phyloP scores from a whole-genome alignment of 331 rosid species.

The Arachis monticola region DNA sequence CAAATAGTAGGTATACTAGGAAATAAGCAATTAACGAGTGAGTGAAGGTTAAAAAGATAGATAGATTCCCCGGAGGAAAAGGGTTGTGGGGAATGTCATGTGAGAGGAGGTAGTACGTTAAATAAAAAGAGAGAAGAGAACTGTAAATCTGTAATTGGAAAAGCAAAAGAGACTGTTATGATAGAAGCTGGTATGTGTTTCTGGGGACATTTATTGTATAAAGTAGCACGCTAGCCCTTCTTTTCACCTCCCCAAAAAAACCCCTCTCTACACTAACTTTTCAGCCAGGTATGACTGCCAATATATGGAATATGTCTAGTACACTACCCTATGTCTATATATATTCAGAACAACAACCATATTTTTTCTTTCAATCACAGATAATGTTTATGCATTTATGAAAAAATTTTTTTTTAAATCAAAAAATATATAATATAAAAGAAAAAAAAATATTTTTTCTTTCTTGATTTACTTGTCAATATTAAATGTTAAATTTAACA shows the following conservation, averaged over 20 bases:
- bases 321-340: too few relatives aligned
- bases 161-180: constrained; percentile 33
- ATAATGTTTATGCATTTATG: too few relatives aligned
- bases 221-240: constrained; percentile 71
- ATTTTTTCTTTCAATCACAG: too few relatives aligned
- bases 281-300: constrained; percentile 51
- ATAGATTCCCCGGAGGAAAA: constrained; percentile 42
- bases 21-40: background rate
- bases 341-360: too few relatives aligned
- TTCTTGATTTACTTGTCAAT: too few relatives aligned
- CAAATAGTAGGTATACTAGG: too few relatives aligned
- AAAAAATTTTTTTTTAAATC: too few relatives aligned
- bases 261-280: constrained; percentile 39
- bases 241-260: constrained; percentile 54
- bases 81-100: constrained; percentile 44
- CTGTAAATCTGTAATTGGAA: constrained; percentile 30
- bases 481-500: too few relatives aligned
- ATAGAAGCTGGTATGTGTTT: constrained; percentile 42
- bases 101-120: constrained; percentile 34
- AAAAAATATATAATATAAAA: too few relatives aligned
- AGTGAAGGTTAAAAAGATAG: constrained; percentile 3
- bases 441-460: too few relatives aligned
- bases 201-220: constrained; percentile 69
- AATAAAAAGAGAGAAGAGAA: constrained; percentile 26
- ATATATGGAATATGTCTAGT: background rate